Evolutionary conservation across 768 basidiomycete genomes (phyloP), one percentile per base, ranked within the genome.

Genomic region (Galerina marginata): DNA sequence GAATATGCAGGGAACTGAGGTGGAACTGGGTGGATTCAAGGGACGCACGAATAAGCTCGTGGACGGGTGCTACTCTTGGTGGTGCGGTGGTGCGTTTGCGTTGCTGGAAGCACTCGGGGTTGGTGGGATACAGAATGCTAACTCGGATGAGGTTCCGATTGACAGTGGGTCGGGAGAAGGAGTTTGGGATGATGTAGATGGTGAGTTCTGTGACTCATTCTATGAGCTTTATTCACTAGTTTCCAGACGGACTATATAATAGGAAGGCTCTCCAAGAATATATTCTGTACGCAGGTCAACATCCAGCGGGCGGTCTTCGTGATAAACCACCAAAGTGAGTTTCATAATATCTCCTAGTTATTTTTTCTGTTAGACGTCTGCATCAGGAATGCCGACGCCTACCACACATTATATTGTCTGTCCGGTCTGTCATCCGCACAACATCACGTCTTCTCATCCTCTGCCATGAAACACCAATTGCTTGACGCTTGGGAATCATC

Each of bases 41-140:
- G 97, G 97, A 0, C 80, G 97, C 54, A 93, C 94, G 64, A 99
- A 99, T 72, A 99, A 99, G 73, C 83, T 99, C n/a, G 96, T 99
- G 0, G 97, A 99, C 68, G 97, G 96, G 4, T 99, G 97, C 74
- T 99, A 99, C 74, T 89, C 91, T n/a, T 99, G 97, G 97, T 99
- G 96, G 97, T 92, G 94, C 23, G 97, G 93, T 2, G 96, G 96
- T 0, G 83, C 90, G 14, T 93, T 97, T 70, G 81, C 84, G 0
- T 76, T 98, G 7, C 75, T 97, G 0, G 92, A 92, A 58, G 86
- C 84, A 26, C 67, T 87, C 0, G 80, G 81, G 11, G 72, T 81
- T 56, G 80, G 67, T 15, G 83, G 64, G 4, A 52, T 73, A 36
- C 69, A 71, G 44, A 75, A 78, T 65, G 72, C 75, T 9, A 74